These are phyloP conservation scores for Bolboschoenoplectus hybrid DNA, from an alignment of 202 grass and related monocot species.

Conservation along the genomic window DNA sequence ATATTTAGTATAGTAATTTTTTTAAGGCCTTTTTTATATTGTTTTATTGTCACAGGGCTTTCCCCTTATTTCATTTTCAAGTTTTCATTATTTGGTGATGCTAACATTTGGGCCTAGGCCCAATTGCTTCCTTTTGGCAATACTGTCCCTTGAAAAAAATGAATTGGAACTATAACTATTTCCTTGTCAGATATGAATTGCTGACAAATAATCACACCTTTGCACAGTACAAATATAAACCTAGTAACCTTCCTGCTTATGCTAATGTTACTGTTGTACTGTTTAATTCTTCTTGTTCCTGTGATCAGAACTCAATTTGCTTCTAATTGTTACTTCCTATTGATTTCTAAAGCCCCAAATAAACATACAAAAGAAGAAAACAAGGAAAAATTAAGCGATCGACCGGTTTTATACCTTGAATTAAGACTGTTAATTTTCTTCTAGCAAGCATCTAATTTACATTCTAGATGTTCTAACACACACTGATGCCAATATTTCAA, in stretches of 20 bases:
- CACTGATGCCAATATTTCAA: background rate
- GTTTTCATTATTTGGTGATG: background rate
- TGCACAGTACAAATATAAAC: background rate
- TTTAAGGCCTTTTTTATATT: background rate
- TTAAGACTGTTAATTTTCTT: background rate
- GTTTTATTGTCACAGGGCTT: background rate
- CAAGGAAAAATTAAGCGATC: background rate
- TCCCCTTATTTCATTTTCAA: background rate
- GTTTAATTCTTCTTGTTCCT: background rate
- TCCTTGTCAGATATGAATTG: background rate
- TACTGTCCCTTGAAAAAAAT: background rate
- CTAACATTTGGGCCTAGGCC: constrained; percentile 2
- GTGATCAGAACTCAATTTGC: background rate
- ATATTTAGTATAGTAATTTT: background rate
- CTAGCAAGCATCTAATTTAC: background rate
- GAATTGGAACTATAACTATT: background rate
- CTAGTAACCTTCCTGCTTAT: background rate
- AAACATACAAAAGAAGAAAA: background rate
- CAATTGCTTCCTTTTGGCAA: background rate
- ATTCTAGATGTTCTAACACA: background rate
- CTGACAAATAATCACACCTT: background rate
- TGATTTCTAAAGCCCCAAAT: background rate
- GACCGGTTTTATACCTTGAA: background rate
- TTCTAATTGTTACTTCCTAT: background rate
- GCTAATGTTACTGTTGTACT: constrained; percentile 7